Conservation (phyloP, 1,284 basidiomycete species). For the Fomitopsis schrenkii region DNA sequence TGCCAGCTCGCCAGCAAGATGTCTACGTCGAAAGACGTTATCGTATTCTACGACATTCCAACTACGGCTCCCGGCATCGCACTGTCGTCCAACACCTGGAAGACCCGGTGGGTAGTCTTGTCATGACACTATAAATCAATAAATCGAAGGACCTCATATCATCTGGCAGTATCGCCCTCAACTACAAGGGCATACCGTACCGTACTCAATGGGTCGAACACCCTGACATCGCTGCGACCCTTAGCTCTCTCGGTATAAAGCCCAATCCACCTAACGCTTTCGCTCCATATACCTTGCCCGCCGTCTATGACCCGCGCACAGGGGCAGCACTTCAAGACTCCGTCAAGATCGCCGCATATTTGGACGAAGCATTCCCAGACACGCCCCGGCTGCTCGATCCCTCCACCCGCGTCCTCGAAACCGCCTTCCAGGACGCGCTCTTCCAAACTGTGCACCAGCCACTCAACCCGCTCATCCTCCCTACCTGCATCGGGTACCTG, state of each 20-base stretch:
- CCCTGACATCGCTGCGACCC: constrained; percentile 30
- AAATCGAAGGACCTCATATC: not conserved
- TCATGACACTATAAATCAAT: not conserved
- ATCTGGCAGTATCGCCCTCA: constrained; percentile 26
- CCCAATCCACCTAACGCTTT: constrained; percentile 5
- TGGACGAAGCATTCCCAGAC: constrained; percentile 27
- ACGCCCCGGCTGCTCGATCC: constrained; percentile 15
- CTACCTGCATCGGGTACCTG: not conserved
- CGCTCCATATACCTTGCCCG: too few species aligned
- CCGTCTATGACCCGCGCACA: constrained; percentile 20
- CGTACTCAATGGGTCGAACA: constrained; percentile 34
- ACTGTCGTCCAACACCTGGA: not conserved
- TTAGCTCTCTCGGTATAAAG: constrained; percentile 23
- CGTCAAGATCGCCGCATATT: constrained; percentile 24
- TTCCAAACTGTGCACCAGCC: not conserved
- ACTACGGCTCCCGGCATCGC: not conserved
- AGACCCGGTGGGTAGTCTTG: not conserved
- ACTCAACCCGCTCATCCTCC: constrained; percentile 9
- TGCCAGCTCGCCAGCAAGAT: too few species aligned
- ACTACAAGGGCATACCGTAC: constrained; percentile 32
- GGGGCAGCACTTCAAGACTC: constrained; percentile 25
- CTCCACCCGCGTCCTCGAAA: constrained; percentile 22
- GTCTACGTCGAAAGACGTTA: not conserved
- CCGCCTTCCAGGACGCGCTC: constrained; percentile 18
- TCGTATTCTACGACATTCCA: not conserved